Percentiles rank a stretch among this genome's conserved stretches.
Conservation (phyloP, 306 rosid species). For the Alnus rubra region DNA sequence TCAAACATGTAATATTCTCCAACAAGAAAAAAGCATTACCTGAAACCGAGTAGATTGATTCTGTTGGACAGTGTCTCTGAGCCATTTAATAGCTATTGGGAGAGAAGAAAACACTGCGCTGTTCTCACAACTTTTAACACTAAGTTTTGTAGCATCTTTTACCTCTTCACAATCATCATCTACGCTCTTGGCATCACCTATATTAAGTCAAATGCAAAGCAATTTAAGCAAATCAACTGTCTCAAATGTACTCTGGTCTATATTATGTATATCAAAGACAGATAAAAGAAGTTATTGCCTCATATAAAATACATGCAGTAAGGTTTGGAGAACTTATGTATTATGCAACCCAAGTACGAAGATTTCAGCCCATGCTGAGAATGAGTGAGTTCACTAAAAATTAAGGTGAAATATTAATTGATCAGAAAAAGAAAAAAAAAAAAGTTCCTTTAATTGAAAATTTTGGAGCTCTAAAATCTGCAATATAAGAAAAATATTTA, state of each 20-base stretch:
- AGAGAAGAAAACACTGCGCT: constrained; percentile 86
- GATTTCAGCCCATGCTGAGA: neutral
- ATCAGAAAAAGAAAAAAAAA: neutral
- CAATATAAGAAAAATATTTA: neutral
- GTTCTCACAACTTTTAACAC: constrained; percentile 53
- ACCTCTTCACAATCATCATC: constrained; percentile 48
- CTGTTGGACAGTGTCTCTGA: constrained; percentile 61
- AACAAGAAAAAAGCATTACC: constrained; percentile 43
- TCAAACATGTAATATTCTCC: neutral
- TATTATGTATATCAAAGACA: neutral
- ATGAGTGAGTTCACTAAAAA: neutral
- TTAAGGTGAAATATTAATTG: neutral
- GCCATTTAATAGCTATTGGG: constrained; percentile 80
- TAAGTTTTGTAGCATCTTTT: constrained; percentile 53
- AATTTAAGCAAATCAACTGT: constrained; percentile 10
- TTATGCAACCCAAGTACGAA: neutral
- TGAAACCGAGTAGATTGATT: constrained; percentile 69
- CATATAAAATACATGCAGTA: neutral
- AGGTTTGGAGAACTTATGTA: neutral
- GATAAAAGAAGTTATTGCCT: neutral
- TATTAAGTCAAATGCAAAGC: constrained; percentile 21
- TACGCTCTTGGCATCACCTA: constrained; percentile 40
- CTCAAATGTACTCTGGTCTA: neutral
- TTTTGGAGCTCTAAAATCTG: neutral
- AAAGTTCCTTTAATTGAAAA: neutral